Base-by-base conservation (phyloP, 805 yeast genomes). In the Candida odintsovae region DNA sequence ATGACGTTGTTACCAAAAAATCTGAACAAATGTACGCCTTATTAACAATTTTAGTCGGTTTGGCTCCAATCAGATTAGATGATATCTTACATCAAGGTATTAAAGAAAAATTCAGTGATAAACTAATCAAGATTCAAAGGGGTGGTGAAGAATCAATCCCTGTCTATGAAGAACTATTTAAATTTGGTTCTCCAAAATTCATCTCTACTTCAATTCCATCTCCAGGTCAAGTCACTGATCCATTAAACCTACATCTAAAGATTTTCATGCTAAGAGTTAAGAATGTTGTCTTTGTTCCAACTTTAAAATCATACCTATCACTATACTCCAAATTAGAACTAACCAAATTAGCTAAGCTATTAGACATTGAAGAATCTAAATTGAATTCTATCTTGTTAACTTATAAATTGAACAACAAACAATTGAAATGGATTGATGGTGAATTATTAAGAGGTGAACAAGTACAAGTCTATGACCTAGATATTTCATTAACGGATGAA, bases 11-110 rank as follows among this genome's bases (percentile, higher is more conserved):
- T 46, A 69, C 73, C 46, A 74, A 73, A 59, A 69, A 71, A 52
- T 64, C 74, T 15, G 79, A 73, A 47, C 79, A 74, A 58, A 74
- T 73, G 77, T 72, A 71, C 50, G 77, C 79, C 4, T 62, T 74
- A 38, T 58, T 74, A 46, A 73, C 77, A 25, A 66, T 74, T 31
- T 65, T 73, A 43, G 64, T 72, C 35, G 72, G 76, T 19, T 61
- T 75, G 35, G 66, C 69, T 42, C 78, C 79, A 43, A 70, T 75
- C 12, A 67, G 75, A 54, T 52, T 75, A 21, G 78, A 74, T 51
- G 78, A 73, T 45, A 61, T 61, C 36, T 59, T 74, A 51, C 73
- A 68, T 52, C 61, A 62, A 33, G 68, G 70, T n/a, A 62, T 74
- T 44, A 69, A 68, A 44, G 78, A 75, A 46, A 72, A 70, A 55